A percentile compares a stretch with the other conserved stretches of the same genome.
These are phyloP conservation scores for Mallotus nudiflorus DNA, from an alignment of 345 rosid genomes.

Conservation along the genomic window DNA sequence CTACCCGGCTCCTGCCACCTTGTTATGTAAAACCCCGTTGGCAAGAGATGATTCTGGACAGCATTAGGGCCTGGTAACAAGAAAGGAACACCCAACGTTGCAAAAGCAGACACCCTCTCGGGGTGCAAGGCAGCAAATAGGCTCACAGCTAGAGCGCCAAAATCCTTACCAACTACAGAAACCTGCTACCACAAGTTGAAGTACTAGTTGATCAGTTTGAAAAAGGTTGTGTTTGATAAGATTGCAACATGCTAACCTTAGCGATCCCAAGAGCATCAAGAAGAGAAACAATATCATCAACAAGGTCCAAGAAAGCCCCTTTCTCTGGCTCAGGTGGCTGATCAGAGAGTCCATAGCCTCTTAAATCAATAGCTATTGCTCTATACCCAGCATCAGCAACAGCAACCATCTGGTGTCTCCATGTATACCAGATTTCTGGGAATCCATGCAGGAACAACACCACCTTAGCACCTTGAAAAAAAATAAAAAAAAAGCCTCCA, in stretches of 20 bases:
- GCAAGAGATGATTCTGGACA: slow-evolving; percentile 1
- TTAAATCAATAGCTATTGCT: slow-evolving; percentile 40
- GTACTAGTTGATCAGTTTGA: not conserved
- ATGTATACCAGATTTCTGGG: slow-evolving; percentile 48
- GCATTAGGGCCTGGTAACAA: not conserved
- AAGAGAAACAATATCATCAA: slow-evolving; percentile 36
- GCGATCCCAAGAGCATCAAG: slow-evolving; percentile 31
- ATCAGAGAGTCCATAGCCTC: slow-evolving; percentile 48
- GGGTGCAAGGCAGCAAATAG: slow-evolving; percentile 31
- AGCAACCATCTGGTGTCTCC: slow-evolving; percentile 47
- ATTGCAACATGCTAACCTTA: slow-evolving; percentile 40
- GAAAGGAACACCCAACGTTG: slow-evolving; percentile 37
- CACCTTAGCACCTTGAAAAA: slow-evolving; percentile 16
- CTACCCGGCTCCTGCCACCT: slow-evolving; percentile 25
- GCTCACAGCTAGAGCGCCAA: slow-evolving; percentile 35
- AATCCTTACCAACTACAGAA: slow-evolving; percentile 44
- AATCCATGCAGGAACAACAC: slow-evolving; percentile 46
- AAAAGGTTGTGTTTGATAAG: no score
- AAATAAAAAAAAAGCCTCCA: no score
- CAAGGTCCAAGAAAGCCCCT: slow-evolving; percentile 30
- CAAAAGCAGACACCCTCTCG: slow-evolving; percentile 31
- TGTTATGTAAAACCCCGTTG: slow-evolving; percentile 7
- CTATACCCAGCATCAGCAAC: slow-evolving; percentile 37
- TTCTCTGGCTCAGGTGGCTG: slow-evolving; percentile 46
- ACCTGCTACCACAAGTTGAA: slow-evolving; percentile 30